Conservation (phyloP, 192 early-diverging fungal species). For the Martensiomyces pterosporus region DNA sequence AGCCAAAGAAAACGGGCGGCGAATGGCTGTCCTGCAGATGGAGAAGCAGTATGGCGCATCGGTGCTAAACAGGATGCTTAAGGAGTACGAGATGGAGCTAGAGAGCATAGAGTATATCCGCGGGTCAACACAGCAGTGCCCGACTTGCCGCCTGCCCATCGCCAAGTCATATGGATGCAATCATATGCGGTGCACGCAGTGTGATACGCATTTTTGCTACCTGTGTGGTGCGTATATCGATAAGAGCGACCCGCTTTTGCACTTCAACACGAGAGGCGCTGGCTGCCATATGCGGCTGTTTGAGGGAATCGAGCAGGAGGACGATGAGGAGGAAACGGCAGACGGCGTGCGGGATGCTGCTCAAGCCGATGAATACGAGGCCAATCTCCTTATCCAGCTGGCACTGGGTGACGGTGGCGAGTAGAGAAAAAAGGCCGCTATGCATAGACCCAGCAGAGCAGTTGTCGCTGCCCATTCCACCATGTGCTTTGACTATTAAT, state of each 20-base stretch:
- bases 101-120: conserved; percentile 2
- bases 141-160: conserved; percentile 9
- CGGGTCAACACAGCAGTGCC: conserved; percentile 8
- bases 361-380: not conserved
- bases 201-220: conserved; percentile 25
- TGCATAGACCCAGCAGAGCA: no score
- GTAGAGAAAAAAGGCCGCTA: no score
- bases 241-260: conserved; percentile 1
- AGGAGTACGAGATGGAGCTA: not conserved
- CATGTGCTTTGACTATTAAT: no score
- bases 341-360: not conserved
- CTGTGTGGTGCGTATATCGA: conserved; percentile 12
- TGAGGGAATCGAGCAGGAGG: conserved; percentile 9
- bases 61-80: conserved; percentile 5
- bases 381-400: conserved; percentile 14
- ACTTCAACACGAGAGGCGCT: conserved; percentile 6
- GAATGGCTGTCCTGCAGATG: not conserved
- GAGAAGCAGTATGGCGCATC: conserved; percentile 11
- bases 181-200: conserved; percentile 20
- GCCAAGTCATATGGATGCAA: conserved; percentile 27
- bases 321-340: not conserved
- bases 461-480: no score
- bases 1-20: not conserved
- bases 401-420: conserved; percentile 5
- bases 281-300: conserved; percentile 15